These are phyloP conservation scores for Solanum rostratum DNA, from an alignment of 257 asterid species.

Conservation along the genomic window DNA sequence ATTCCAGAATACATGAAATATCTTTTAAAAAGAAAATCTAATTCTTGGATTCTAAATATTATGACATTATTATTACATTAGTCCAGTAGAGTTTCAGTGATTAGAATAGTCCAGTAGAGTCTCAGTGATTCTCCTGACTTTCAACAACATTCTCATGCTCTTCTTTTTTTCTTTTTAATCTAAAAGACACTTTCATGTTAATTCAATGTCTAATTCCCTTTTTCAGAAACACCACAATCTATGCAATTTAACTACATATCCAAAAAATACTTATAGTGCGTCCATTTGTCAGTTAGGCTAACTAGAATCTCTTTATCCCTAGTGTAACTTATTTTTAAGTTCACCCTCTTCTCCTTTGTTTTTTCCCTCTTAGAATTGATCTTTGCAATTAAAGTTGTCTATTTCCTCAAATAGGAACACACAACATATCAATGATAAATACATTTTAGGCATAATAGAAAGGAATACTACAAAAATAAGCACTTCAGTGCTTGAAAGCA, in stretches of 20 bases:
- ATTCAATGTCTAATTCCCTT: not conserved
- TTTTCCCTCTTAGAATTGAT: not conserved
- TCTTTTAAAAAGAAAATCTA: not conserved
- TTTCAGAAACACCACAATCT: not conserved
- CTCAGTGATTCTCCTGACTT: not conserved
- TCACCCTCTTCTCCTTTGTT: not conserved
- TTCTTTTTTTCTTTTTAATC: not conserved
- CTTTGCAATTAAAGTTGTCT: not conserved
- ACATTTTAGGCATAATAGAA: not conserved
- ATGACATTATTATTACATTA: not conserved
- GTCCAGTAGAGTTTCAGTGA: not conserved
- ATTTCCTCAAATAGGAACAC: not conserved
- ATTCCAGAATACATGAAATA: not conserved
- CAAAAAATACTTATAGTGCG: not conserved
- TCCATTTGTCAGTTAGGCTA: not conserved
- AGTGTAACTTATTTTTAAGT: not conserved
- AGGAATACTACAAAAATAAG: not conserved
- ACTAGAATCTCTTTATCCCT: not conserved
- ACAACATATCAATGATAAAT: not conserved
- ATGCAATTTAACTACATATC: not conserved
- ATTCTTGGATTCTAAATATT: not conserved
- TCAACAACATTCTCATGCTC: not conserved
- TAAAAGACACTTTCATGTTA: not conserved
- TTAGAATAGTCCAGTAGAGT: not conserved
- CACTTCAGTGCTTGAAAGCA: not conserved